Evolutionary conservation across 2,329 filamentous ascomycete genomes (phyloP).

Genomic region (Endothia cerciana): DNA sequence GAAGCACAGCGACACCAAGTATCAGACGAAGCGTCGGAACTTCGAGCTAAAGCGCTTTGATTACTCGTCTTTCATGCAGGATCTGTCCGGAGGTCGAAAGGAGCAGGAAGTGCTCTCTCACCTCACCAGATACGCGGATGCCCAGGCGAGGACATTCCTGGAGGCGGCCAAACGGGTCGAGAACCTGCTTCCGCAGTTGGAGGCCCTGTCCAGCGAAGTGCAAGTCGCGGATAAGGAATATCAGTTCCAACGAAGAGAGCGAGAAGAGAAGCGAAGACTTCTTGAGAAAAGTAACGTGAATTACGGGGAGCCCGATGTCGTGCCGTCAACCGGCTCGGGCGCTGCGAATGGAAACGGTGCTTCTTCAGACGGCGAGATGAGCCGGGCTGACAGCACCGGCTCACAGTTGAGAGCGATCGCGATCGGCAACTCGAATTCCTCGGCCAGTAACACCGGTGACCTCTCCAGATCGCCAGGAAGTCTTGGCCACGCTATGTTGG

Average conservation of each 20-base stretch:
- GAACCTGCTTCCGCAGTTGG: conserved; percentile 81
- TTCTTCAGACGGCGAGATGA: conserved; percentile 70
- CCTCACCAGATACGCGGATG: conserved; percentile 90
- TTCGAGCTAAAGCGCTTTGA: conserved; percentile 98
- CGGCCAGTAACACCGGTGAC: conserved; percentile 42
- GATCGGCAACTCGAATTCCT: conserved; percentile 47
- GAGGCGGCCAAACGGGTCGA: conserved; percentile 86
- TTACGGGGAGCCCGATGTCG: conserved; percentile 70
- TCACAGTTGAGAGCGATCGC: conserved; percentile 64
- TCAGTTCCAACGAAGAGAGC: conserved; percentile 90
- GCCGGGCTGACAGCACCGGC: conserved; percentile 73
- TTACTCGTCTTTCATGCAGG: conserved; percentile 98
- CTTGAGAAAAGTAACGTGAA: conserved; percentile 84
- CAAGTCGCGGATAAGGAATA: conserved; percentile 94
- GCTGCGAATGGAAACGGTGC: conserved; percentile 52
- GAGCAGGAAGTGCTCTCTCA: conserved; percentile 96
- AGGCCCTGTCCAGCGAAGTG: conserved; percentile 88
- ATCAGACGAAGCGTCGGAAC: conserved; percentile 88
- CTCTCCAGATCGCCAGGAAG: conserved; percentile 63
- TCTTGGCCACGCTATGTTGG: conserved; percentile 48
- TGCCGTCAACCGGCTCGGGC: conserved; percentile 35
- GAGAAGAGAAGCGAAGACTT: conserved; percentile 89
- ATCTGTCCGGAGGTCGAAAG: conserved; percentile 97
- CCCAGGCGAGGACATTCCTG: conserved; percentile 83
- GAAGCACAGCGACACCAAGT: conserved; percentile 97